Percentiles rank a stretch among this genome's conserved stretches.
Conservation (phyloP, 306 rosid species). For the Prunus campanulata region DNA sequence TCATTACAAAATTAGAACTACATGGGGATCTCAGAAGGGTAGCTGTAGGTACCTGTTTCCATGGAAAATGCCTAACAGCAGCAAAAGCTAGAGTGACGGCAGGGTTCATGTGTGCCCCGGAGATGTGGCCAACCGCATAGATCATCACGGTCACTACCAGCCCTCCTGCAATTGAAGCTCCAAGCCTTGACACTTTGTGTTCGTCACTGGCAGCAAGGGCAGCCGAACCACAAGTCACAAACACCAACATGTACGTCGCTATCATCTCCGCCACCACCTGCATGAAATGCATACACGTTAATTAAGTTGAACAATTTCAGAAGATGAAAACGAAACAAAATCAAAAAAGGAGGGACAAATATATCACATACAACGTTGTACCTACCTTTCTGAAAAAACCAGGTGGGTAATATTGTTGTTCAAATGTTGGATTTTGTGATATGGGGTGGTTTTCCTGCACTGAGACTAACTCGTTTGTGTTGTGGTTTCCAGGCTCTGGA, state of each 20-base stretch:
- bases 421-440: slow-evolving; percentile 1
- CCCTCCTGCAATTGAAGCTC: slow-evolving; percentile 73
- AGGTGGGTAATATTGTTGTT: slow-evolving; percentile 41
- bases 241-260: slow-evolving; percentile 71
- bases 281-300: too few species aligned
- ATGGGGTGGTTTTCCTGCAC: slow-evolving; percentile 16
- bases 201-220: slow-evolving; percentile 51
- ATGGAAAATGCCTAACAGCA: slow-evolving; percentile 54
- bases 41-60: slow-evolving; percentile 58
- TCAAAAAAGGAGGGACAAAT: too few species aligned
- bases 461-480: not conserved
- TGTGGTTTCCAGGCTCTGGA: not conserved
- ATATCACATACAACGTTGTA: not conserved
- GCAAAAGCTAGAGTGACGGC: slow-evolving; percentile 83
- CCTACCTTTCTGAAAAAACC: slow-evolving; percentile 60
- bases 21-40: slow-evolving; percentile 4
- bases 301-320: not conserved
- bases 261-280: slow-evolving; percentile 76
- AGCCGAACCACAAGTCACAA: slow-evolving; percentile 69
- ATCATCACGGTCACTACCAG: slow-evolving; percentile 72
- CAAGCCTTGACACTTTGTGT: slow-evolving; percentile 52
- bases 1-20: not conserved
- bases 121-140: slow-evolving; percentile 79
- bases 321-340: not conserved
- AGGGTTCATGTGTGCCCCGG: slow-evolving; percentile 90